Conservation (phyloP, 495 filamentous ascomycete genomes). For the Talaromyces trachyspermus region DNA sequence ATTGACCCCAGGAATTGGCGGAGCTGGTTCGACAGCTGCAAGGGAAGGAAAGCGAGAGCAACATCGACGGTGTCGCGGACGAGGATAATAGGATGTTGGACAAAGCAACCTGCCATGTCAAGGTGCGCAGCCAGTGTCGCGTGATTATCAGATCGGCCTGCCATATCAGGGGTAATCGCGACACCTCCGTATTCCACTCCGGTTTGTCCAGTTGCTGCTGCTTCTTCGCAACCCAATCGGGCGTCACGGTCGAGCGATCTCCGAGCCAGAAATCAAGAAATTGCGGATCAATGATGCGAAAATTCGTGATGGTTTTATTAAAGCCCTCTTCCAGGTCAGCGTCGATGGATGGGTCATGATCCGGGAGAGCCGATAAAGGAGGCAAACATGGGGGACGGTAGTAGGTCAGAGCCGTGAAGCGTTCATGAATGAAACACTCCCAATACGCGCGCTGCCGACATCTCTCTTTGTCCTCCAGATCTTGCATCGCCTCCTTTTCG, state of each 20-base stretch:
- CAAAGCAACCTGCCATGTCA: slow-evolving; percentile 48
- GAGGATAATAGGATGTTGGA: slow-evolving; percentile 37
- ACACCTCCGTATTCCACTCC: slow-evolving; percentile 22
- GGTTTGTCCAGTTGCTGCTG: slow-evolving; percentile 20
- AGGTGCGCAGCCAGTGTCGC: slow-evolving; percentile 46
- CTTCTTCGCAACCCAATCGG: slow-evolving; percentile 22
- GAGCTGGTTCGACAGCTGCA: slow-evolving; percentile 42
- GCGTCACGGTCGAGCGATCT: slow-evolving; percentile 18
- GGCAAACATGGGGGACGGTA: slow-evolving; percentile 17
- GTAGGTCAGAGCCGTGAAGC: slow-evolving; percentile 22
- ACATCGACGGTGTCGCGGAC: slow-evolving; percentile 26
- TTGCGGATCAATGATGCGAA: slow-evolving; percentile 16
- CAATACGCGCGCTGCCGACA: slow-evolving; percentile 23
- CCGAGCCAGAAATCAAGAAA: slow-evolving; percentile 22
- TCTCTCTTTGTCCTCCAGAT: slow-evolving; percentile 14
- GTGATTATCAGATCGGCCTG: slow-evolving; percentile 48
- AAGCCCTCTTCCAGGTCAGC: slow-evolving; percentile 15
- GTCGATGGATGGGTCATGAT: slow-evolving; percentile 16
- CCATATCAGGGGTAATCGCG: slow-evolving; percentile 31
- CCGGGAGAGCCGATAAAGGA: slow-evolving; percentile 13
- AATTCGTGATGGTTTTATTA: slow-evolving; percentile 19
- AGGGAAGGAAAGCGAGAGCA: slow-evolving; percentile 42
- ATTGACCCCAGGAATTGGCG: slow-evolving; percentile 37
- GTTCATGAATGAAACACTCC: slow-evolving; percentile 28
- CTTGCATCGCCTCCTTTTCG: slow-evolving; percentile 11